These are phyloP conservation scores for Sporothrix euskadiensis DNA, from an alignment of 2,329 filamentous ascomycete genomes.

Conservation along the genomic window DNA sequence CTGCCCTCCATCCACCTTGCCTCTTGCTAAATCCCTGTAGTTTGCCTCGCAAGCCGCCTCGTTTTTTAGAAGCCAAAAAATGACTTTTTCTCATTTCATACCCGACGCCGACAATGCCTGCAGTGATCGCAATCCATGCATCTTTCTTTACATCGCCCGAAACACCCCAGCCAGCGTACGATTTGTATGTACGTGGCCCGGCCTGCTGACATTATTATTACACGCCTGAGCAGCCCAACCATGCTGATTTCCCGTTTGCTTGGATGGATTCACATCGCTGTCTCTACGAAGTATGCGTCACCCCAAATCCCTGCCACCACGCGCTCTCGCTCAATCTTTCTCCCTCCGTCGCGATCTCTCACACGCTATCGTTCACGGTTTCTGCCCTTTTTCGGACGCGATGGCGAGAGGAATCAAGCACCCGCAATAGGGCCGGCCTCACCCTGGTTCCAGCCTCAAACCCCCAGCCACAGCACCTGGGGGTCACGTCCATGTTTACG, in stretches of 20 bases:
- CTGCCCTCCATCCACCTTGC: neutral
- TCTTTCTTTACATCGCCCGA: constrained; percentile 3
- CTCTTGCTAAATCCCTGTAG: neutral
- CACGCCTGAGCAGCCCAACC: neutral
- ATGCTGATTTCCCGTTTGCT: constrained; percentile 11
- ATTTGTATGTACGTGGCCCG: neutral
- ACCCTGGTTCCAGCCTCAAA: constrained; percentile 19
- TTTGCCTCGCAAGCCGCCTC: neutral
- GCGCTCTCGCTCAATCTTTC: neutral
- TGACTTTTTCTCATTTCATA: neutral
- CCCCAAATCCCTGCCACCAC: neutral
- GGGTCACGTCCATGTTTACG: neutral
- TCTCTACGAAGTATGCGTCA: neutral
- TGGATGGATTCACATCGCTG: constrained; percentile 16
- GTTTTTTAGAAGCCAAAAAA: neutral
- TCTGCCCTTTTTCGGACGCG: neutral
- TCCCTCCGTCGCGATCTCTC: neutral
- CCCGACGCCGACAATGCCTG: constrained; percentile 21
- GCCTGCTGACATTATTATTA: neutral
- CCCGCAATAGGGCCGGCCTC: neutral
- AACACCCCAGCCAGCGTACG: constrained; percentile 16
- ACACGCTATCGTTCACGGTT: neutral
- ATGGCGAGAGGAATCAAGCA: neutral
- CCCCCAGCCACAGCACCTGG: neutral
- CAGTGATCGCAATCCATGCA: constrained; percentile 19